phyloP scores from a whole-genome alignment of 2,329 filamentous ascomycete genomes.

The Pseudogymnoascus sp. region DNA sequence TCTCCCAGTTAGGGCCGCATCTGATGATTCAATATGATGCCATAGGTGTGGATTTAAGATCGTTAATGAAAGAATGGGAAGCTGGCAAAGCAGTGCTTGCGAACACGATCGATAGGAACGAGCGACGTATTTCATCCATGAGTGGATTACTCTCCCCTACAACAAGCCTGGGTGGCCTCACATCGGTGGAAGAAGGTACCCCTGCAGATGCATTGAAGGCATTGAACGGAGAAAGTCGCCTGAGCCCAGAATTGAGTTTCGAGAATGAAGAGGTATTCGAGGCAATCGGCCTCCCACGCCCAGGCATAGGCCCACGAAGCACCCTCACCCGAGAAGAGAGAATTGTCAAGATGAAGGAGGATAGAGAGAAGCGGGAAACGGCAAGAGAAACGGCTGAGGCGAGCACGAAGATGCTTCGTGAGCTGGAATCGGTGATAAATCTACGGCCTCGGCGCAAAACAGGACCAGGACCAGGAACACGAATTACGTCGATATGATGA shows the following conservation, averaged over 20 bases:
- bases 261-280: slow-evolving; percentile 82
- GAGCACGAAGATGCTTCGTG: slow-evolving; percentile 81
- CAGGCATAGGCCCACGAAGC: slow-evolving; percentile 62
- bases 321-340: slow-evolving; percentile 78
- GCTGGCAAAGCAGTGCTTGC: slow-evolving; percentile 77
- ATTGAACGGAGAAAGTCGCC: slow-evolving; percentile 62
- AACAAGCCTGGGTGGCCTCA: slow-evolving; percentile 60
- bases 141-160: slow-evolving; percentile 49
- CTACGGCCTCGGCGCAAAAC: slow-evolving; percentile 36
- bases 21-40: slow-evolving; percentile 90
- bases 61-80: slow-evolving; percentile 78
- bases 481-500: slow-evolving; percentile 30
- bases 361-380: slow-evolving; percentile 66
- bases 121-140: slow-evolving; percentile 60
- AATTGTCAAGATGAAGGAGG: slow-evolving; percentile 79
- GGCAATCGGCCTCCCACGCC: slow-evolving; percentile 70
- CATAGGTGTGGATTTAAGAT: slow-evolving; percentile 78
- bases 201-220: slow-evolving; percentile 67
- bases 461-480: slow-evolving; percentile 16
- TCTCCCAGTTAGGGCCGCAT: slow-evolving; percentile 68
- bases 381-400: slow-evolving; percentile 70
- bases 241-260: slow-evolving; percentile 45
- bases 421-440: slow-evolving; percentile 84
- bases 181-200: slow-evolving; percentile 51
- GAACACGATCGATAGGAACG: slow-evolving; percentile 73